Conservation (phyloP, 768 basidiomycete species). For the Boletus edulis region DNA sequence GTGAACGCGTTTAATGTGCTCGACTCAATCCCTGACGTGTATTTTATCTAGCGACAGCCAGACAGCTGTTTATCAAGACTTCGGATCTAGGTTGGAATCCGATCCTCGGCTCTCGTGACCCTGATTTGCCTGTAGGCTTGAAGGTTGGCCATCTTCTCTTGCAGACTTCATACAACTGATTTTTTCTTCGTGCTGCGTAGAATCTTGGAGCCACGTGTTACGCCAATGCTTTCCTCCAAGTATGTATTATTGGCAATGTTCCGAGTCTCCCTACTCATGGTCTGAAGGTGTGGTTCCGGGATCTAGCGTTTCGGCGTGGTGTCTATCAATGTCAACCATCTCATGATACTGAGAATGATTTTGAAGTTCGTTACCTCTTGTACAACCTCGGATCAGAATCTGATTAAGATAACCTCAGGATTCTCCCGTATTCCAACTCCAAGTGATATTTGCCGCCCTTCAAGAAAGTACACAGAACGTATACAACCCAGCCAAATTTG, state of each 20-base stretch:
- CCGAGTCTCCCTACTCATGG: conserved; percentile 2
- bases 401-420: conserved; percentile 42
- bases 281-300: conserved; percentile 86
- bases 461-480: conserved; percentile 67
- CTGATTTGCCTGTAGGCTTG: conserved; percentile 68
- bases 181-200: conserved; percentile 36
- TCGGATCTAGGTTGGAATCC: conserved; percentile 59
- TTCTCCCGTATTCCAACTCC: conserved; percentile 75
- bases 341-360: conserved; percentile 42
- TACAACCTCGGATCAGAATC: neutral
- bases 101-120: conserved; percentile 43
- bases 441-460: conserved; percentile 81
- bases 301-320: conserved; percentile 74
- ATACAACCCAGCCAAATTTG: conserved; percentile 82
- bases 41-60: conserved; percentile 43
- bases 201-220: conserved; percentile 98
- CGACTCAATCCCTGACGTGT: conserved; percentile 9
- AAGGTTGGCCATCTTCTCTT: conserved; percentile 45
- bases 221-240: conserved; percentile 93
- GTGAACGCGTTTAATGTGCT: conserved; percentile 9
- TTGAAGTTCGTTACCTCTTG: conserved; percentile 37
- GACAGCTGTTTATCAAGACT: conserved; percentile 49
- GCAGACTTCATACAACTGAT: neutral
- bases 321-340: conserved; percentile 76
- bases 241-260: conserved; percentile 26